These are phyloP conservation scores for Komagataella pastoris DNA, from an alignment of 805 yeast species.

Conservation along the genomic window DNA sequence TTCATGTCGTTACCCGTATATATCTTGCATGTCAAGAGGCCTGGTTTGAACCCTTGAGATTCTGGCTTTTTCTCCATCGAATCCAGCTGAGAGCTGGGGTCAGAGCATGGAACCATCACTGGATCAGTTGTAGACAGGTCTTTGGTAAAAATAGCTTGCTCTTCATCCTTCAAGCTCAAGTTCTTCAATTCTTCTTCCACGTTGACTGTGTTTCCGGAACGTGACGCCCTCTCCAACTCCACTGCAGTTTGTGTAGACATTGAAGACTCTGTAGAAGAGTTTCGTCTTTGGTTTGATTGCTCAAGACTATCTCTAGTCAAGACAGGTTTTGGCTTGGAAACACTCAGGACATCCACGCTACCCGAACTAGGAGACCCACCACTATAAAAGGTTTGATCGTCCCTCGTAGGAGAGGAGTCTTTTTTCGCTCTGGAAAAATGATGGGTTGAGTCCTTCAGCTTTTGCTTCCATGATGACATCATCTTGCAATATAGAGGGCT, in stretches of 20 bases:
- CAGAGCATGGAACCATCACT: slow-evolving; percentile 8
- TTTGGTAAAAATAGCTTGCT: slow-evolving; percentile 10
- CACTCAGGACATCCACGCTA: not conserved
- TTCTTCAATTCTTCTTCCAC: not conserved
- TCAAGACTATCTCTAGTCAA: not conserved
- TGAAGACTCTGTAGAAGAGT: not conserved
- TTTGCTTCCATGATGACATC: slow-evolving; percentile 4
- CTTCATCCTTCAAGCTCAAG: not conserved
- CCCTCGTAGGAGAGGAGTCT: not conserved
- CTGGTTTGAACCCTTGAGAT: slow-evolving; percentile 30
- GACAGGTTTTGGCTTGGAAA: not conserved
- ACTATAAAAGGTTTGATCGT: not conserved
- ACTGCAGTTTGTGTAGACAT: not conserved
- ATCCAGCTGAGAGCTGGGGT: not conserved
- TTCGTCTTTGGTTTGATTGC: not conserved
- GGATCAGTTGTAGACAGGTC: slow-evolving; percentile 19
- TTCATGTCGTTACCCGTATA: slow-evolving; percentile 55
- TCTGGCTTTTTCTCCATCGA: not conserved
- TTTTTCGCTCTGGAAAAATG: not conserved
- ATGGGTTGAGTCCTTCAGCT: slow-evolving; percentile 3
- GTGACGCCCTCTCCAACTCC: not conserved
- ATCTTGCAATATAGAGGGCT: not conserved
- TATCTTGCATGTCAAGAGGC: slow-evolving; percentile 65
- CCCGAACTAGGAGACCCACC: not conserved
- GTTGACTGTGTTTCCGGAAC: not conserved